phyloP scores from a whole-genome alignment of 2,329 filamentous ascomycete species.

The Beauveria caledonica region DNA sequence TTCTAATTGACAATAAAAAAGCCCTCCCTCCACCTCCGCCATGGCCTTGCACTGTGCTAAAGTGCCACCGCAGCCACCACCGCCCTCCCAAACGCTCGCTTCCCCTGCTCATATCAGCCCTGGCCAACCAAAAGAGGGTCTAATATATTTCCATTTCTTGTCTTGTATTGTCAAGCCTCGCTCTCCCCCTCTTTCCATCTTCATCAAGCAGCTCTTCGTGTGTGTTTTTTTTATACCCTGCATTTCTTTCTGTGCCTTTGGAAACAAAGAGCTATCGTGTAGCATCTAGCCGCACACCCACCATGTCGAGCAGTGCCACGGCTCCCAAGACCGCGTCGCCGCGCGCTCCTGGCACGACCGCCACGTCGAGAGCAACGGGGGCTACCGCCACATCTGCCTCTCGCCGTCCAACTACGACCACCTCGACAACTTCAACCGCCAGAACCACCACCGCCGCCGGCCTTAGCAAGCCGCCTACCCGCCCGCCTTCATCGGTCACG shows the following conservation, averaged over 20 bases:
- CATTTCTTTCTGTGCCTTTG: not conserved
- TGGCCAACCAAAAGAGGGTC: conserved; percentile 5
- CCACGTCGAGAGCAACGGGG: conserved; percentile 16
- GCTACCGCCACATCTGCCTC: conserved; percentile 18
- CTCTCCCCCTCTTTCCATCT: conserved; percentile 8
- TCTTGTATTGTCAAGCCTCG: not conserved
- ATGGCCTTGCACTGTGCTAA: not conserved
- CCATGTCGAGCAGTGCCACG: conserved; percentile 8
- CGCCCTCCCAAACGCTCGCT: not conserved
- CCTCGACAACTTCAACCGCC: conserved; percentile 21
- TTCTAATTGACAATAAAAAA: no score
- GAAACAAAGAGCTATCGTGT: not conserved
- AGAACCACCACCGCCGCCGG: conserved; percentile 27
- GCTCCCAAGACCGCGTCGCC: conserved; percentile 27
- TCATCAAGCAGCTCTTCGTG: conserved; percentile 1
- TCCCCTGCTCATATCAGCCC: conserved; percentile 1
- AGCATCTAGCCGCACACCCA: conserved; percentile 2
- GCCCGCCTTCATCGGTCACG: conserved; percentile 29
- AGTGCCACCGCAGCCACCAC: not conserved
- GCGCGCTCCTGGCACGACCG: conserved; percentile 21
- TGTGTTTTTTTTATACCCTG: conserved; percentile 5
- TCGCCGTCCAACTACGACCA: conserved; percentile 26
- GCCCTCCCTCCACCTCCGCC: not conserved
- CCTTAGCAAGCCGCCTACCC: conserved; percentile 41
- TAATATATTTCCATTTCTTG: conserved; percentile 4